These are phyloP conservation scores for Pelargonium cotyledonis DNA, from an alignment of 441 rosid species.

Conservation along the genomic window DNA sequence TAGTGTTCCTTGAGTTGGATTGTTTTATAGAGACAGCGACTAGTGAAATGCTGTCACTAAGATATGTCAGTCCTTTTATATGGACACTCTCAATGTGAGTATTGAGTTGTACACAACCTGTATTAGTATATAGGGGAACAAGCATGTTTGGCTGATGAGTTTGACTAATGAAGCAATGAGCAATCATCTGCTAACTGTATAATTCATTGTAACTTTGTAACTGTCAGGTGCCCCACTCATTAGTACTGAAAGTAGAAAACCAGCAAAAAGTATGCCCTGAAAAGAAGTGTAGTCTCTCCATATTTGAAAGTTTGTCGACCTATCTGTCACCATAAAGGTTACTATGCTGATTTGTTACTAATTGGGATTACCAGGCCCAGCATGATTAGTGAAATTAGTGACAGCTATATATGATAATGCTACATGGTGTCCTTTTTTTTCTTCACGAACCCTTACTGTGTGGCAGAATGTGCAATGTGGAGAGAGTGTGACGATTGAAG, in stretches of 20 bases:
- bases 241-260: slow-evolving; percentile 8
- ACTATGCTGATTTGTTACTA: background rate
- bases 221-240: slow-evolving; percentile 13
- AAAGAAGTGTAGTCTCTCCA: background rate
- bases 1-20: background rate
- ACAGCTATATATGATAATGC: background rate
- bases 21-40: background rate
- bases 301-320: background rate
- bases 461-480: slow-evolving; percentile 82
- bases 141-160: background rate
- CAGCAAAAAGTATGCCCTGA: background rate
- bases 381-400: background rate
- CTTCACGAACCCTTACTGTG: background rate
- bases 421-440: slow-evolving; percentile 9
- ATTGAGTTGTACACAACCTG: too few relatives aligned
- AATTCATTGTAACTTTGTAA: slow-evolving; percentile 18
- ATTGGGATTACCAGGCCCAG: too few relatives aligned
- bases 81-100: too few relatives aligned
- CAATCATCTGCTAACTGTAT: slow-evolving; percentile 11
- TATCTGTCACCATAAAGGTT: slow-evolving; percentile 15
- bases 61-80: slow-evolving; percentile 1
- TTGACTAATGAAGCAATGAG: background rate
- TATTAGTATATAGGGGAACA: too few relatives aligned
- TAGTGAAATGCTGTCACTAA: background rate
- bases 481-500: slow-evolving; percentile 83